A percentile compares a stretch with the other conserved stretches of the same genome.
Evolutionary conservation across 2,329 filamentous ascomycete genomes (phyloP).

Genomic region (Cylindrodendrum hubeiense): DNA sequence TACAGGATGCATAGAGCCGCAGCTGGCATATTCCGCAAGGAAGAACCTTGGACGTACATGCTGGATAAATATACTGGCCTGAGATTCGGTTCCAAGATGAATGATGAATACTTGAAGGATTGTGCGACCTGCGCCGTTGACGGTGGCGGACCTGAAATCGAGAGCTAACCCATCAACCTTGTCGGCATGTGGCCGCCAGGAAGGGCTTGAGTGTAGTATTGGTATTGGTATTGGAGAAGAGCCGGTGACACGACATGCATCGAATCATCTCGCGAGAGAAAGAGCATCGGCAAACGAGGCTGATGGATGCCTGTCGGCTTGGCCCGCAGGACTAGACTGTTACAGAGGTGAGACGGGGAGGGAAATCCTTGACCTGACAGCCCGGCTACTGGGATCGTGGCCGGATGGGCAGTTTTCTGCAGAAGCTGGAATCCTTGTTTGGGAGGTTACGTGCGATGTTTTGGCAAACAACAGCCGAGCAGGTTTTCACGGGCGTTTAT

Average conservation of each 20-base stretch:
- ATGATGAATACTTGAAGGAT: background rate
- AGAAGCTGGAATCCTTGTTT: constrained; percentile 3
- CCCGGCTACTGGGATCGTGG: background rate
- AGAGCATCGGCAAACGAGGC: background rate
- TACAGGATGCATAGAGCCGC: background rate
- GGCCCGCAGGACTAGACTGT: constrained; percentile 15
- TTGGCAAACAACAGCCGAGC: constrained; percentile 2
- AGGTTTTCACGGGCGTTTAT: background rate
- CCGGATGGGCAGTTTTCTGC: constrained; percentile 3
- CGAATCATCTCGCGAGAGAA: background rate
- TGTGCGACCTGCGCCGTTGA: background rate
- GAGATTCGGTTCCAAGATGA: constrained; percentile 4
- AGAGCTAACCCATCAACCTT: background rate
- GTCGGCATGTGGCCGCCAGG: background rate
- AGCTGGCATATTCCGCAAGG: background rate
- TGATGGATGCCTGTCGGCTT: background rate
- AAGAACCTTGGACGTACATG: constrained; percentile 6
- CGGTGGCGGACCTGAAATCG: background rate
- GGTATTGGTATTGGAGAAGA: background rate
- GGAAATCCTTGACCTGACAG: constrained; percentile 11
- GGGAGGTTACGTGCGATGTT: constrained; percentile 7
- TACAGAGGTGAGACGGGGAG: constrained; percentile 12
- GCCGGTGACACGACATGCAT: background rate
- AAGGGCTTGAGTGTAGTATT: background rate
- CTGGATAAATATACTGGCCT: constrained; percentile 11